Evolutionary conservation across 108 stramenopile genomes (phyloP).

Genomic region (Skeletonema tropicum): DNA sequence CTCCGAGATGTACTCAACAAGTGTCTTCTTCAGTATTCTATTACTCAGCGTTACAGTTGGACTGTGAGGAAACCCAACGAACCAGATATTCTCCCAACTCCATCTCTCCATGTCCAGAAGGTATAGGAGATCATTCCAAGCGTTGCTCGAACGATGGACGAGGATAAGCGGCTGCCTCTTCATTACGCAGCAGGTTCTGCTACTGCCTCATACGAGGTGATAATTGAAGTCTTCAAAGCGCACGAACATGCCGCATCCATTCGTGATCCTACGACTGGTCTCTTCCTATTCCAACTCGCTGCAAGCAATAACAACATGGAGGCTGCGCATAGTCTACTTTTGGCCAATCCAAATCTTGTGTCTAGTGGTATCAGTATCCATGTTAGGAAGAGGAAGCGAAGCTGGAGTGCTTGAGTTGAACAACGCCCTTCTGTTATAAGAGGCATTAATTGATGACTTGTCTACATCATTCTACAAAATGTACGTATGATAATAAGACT

Average conservation of each 20-base stretch:
- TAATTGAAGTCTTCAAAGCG: constrained; percentile 3
- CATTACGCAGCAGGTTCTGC: background rate
- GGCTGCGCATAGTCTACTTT: background rate
- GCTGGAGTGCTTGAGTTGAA: background rate
- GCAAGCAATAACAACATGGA: too few relatives aligned
- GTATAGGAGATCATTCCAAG: background rate
- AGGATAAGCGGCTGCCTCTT: background rate
- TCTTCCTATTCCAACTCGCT: background rate
- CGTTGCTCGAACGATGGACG: background rate
- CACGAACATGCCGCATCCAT: background rate
- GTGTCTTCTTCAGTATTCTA: background rate
- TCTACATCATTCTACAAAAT: background rate
- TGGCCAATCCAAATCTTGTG: background rate
- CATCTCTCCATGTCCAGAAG: background rate
- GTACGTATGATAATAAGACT: too few relatives aligned
- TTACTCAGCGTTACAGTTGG: background rate
- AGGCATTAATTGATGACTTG: too few relatives aligned
- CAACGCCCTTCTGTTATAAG: background rate
- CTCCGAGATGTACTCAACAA: too few relatives aligned
- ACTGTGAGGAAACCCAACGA: background rate
- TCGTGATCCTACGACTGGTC: background rate
- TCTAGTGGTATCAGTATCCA: background rate
- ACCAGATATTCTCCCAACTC: background rate
- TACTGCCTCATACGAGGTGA: background rate
- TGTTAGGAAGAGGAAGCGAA: background rate